Percentiles rank a stretch among this genome's conserved stretches.
phyloP scores from a whole-genome alignment of 805 yeast species.

The Debaryomyces hansenii region DNA sequence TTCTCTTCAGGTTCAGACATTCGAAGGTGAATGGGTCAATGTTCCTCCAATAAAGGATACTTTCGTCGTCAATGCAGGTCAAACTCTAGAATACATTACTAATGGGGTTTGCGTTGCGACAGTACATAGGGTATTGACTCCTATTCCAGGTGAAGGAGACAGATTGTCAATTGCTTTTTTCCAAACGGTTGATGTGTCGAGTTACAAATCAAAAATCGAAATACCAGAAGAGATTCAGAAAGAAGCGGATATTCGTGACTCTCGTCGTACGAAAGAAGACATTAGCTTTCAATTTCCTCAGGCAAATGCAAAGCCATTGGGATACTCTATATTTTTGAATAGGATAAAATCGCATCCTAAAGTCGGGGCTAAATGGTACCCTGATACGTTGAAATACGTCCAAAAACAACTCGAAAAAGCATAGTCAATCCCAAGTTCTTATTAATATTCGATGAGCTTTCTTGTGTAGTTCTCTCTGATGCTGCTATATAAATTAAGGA shows the following conservation, averaged over 20 bases:
- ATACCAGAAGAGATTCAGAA: conserved; percentile 27
- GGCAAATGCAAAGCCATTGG: conserved; percentile 36
- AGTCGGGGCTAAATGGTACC: conserved; percentile 42
- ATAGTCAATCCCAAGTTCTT: neutral
- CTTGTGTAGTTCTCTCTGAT: too few relatives aligned
- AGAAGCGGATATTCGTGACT: conserved; percentile 35
- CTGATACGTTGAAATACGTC: conserved; percentile 33
- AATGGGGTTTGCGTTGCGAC: conserved; percentile 59
- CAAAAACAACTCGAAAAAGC: conserved; percentile 1
- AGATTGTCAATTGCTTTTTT: conserved; percentile 48
- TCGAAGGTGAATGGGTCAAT: conserved; percentile 54
- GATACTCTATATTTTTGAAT: conserved; percentile 44
- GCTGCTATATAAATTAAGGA: too few relatives aligned
- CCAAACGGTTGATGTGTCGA: conserved; percentile 43
- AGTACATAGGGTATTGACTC: conserved; percentile 51
- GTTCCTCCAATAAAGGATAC: conserved; percentile 49
- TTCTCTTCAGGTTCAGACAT: conserved; percentile 55
- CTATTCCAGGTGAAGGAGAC: conserved; percentile 36
- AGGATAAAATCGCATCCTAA: conserved; percentile 44
- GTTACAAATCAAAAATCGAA: conserved; percentile 25
- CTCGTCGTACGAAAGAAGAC: conserved; percentile 31
- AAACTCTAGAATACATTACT: conserved; percentile 58
- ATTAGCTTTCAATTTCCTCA: conserved; percentile 40
- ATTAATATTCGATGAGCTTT: too few relatives aligned
- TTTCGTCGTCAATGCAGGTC: conserved; percentile 60